phyloP scores from a whole-genome alignment of 495 filamentous ascomycete genomes.

The Podospora pseudoanserina region DNA sequence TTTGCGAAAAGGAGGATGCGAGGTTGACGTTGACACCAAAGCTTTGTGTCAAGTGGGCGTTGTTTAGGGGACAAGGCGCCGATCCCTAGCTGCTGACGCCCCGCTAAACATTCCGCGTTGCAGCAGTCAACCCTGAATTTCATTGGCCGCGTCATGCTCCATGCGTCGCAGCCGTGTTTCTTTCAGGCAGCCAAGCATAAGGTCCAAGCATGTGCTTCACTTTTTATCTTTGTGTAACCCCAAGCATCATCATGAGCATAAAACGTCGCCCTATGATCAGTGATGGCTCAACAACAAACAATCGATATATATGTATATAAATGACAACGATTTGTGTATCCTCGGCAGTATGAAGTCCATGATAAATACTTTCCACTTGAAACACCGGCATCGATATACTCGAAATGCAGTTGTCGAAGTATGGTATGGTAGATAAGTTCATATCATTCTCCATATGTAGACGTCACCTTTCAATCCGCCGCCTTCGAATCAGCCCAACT shows the following conservation, averaged over 20 bases:
- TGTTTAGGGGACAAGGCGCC: conserved; percentile 7
- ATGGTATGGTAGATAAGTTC: too few species aligned
- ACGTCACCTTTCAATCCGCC: conserved; percentile 45
- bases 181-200: not conserved
- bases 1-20: not conserved
- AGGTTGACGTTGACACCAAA: not conserved
- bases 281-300: too few species aligned
- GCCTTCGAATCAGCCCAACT: conserved; percentile 74
- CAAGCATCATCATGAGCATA: not conserved
- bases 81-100: conserved; percentile 1
- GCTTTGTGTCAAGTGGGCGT: conserved; percentile 7
- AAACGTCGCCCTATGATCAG: too few species aligned
- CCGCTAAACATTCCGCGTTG: conserved; percentile 1
- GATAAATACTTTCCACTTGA: too few species aligned
- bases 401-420: not conserved
- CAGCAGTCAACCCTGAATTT: conserved; percentile 6
- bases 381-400: too few species aligned
- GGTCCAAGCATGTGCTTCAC: not conserved
- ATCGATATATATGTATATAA: too few species aligned
- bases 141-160: conserved; percentile 1
- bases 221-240: not conserved
- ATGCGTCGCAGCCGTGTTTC: not conserved
- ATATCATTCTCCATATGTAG: too few species aligned
- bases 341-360: too few species aligned
- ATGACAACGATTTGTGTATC: too few species aligned